Base-by-base conservation (phyloP, 2,329 filamentous ascomycete species). In the Fusarium virguliforme region DNA sequence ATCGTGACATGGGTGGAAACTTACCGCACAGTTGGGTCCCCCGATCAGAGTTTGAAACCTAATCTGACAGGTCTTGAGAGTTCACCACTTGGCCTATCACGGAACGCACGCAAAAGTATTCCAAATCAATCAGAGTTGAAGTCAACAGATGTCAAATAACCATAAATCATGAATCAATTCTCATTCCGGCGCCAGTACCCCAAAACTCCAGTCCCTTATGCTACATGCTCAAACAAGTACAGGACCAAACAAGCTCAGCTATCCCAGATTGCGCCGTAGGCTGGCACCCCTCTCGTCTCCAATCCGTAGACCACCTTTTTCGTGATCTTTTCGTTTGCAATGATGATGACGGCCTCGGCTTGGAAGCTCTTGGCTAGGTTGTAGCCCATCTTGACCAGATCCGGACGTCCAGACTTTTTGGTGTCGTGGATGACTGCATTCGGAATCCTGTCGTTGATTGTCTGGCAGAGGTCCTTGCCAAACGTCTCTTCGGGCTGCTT, bases 191-290 rank as follows among this genome's bases (percentile, higher is more conserved):
- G 43, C 30, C 43, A 50, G 30, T 30, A 30, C 26, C 43, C 26
- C 3, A 2, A 50, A 50, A 50, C 43, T 50, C 43, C 43, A 18
- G 43, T 30, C 26, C 43, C 26, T 50, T 18, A 50, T 30, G 43
- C 43, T 50, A 30, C 43, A 50, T 50, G 43, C 26, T 50, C 15
- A 3, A 50, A 50, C 15, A 50, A 50, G 26, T 30, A 50, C 43
- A 50, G 15, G 43, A 50, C 43, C 51, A 65, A 57, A 61, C 34
- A 37, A 57, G 38, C 18, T 41, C 55, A 84, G 37, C 82, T 83
- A 66, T 94, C 92, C 82, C 91, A 94, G 73, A 94, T 92, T 6
- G 92, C 90, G 7, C 92, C 92, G 79, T 88, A 94, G 5, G 91
- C 90, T 3, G 89, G 85, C 8, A 94, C 79, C 0, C 91, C 90